phyloP scores from a whole-genome alignment of 805 yeast genomes.

The Ogataea haglerorum region DNA sequence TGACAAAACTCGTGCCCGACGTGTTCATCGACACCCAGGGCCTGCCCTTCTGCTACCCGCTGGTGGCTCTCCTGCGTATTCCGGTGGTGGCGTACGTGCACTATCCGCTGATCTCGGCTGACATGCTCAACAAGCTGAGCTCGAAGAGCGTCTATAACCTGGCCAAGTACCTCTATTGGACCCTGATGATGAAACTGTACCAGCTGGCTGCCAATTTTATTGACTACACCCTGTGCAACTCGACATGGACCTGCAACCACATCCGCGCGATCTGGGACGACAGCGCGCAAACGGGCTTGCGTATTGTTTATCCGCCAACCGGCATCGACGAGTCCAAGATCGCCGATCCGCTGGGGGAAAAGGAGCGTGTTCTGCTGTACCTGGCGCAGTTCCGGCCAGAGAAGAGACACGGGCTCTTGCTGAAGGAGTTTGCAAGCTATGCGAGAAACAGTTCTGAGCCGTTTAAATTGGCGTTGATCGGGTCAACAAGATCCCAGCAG shows the following conservation, averaged over 20 bases:
- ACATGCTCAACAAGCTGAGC: conserved; percentile 70
- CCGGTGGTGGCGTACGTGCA: conserved; percentile 92
- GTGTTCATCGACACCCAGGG: conserved; percentile 96
- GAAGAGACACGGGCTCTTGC: conserved; percentile 75
- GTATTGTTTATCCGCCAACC: conserved; percentile 85
- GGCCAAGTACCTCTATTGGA: conserved; percentile 68
- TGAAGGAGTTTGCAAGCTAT: conserved; percentile 61
- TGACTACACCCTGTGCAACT: conserved; percentile 68
- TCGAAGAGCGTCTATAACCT: conserved; percentile 25
- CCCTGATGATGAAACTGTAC: conserved; percentile 58
- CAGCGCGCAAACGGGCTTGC: conserved; percentile 33
- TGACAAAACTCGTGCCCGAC: conserved; percentile 71
- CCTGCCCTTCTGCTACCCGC: conserved; percentile 79
- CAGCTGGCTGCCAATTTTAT: conserved; percentile 63
- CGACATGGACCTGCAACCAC: conserved; percentile 89
- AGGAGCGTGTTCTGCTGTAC: conserved; percentile 48
- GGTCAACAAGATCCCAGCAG: conserved; percentile 70
- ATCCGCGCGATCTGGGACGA: conserved; percentile 60
- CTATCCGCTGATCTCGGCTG: conserved; percentile 85
- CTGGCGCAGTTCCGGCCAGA: conserved; percentile 96
- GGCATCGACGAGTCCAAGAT: conserved; percentile 53
- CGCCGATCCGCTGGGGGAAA: conserved; percentile 13
- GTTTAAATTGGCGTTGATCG: conserved; percentile 63
- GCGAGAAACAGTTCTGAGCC: conserved; percentile 37
- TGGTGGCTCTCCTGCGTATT: conserved; percentile 55